Percentiles rank a stretch among this genome's conserved stretches.
These are phyloP conservation scores for Stagonosporopsis vannaccii DNA, from an alignment of 2,329 filamentous ascomycete genomes.

Conservation along the genomic window DNA sequence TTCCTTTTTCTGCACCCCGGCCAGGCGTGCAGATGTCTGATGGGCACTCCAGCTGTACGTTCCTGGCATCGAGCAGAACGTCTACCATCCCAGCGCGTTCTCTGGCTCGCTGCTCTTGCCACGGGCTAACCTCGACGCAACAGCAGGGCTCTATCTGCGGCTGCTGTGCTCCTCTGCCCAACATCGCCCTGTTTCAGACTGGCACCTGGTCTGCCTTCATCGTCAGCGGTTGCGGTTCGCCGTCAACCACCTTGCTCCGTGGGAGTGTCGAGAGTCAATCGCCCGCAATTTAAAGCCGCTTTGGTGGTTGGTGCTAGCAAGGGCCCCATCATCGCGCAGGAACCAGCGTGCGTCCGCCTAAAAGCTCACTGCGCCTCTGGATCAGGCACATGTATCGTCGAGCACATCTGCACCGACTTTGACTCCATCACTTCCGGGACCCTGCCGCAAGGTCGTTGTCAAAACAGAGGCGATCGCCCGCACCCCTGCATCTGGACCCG, in stretches of 20 bases:
- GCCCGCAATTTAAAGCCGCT: conserved; percentile 42
- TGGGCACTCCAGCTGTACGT: conserved; percentile 38
- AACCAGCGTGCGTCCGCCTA: conserved; percentile 38
- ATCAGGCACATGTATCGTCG: conserved; percentile 22
- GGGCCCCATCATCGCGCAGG: conserved; percentile 41
- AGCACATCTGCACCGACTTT: conserved; percentile 27
- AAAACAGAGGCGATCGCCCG: conserved; percentile 44
- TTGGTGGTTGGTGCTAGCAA: conserved; percentile 43
- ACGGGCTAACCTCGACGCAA: conserved; percentile 41
- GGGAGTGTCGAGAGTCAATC: conserved; percentile 33
- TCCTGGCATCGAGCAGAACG: conserved; percentile 40
- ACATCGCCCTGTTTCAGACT: conserved; percentile 45
- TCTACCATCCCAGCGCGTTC: conserved; percentile 35
- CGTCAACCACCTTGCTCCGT: conserved; percentile 17
- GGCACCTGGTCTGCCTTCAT: conserved; percentile 38
- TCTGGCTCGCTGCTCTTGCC: conserved; percentile 34
- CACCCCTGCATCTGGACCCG: conserved; percentile 44
- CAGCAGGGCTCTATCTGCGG: conserved; percentile 29
- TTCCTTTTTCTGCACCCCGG: conserved; percentile 39
- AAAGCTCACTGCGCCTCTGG: conserved; percentile 31
- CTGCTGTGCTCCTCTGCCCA: conserved; percentile 45
- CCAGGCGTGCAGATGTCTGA: conserved; percentile 28
- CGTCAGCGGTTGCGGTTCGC: conserved; percentile 39
- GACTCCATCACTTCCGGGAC: conserved; percentile 36
- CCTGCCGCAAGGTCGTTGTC: conserved; percentile 39